Evolutionary conservation across 1,284 basidiomycete genomes (phyloP), one percentile per base, ranked within the genome.

Genomic region (Trichosporon sp.): DNA sequence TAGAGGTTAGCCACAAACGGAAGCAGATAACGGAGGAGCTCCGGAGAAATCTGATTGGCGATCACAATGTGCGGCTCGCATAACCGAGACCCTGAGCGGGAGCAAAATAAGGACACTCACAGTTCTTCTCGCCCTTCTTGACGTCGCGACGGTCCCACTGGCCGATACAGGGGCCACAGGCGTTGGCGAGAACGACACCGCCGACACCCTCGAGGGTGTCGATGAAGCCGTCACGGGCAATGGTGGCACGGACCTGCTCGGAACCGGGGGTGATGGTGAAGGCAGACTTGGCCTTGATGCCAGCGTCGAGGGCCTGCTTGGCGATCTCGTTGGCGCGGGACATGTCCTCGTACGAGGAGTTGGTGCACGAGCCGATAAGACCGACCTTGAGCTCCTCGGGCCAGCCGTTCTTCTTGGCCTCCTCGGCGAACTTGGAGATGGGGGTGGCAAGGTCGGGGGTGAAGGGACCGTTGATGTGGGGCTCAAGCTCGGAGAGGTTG

Each of bases 321-420:
- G 91, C 94, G 76, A 99, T 98, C 61, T 90, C 90, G 57, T 94
- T 94, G 52, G 95, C 91, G 77, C 96, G 93, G 58, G 92, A 91
- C 95, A 99, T 98, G 84, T 99, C 96, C 84, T 99, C 96, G 81
- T 99, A 99, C 31, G 96, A 99, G 59, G 95, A 99, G 88, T 99
- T 99, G 81, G 96, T 99, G 90, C 95, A 99, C 59, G 96, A 99
- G 65, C 96, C 95, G 79, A 99, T 99, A 65, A 99, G 88, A 68
- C 88, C 92, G 74, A 98, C 96, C 84, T 92, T 95, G 84, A 99
- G 89, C 81, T 99, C 95, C 68, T 88, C 84, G 57, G 95, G 95
- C 95, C 96, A 99, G 81, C 86, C 85, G 85, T 98, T 96, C 85
- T 93, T 89, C 87, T 92, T 92, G 73, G 92, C 93, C 74, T 88